A percentile compares a stretch with the other conserved stretches of the same genome.
Evolutionary conservation across 2,329 filamentous ascomycete species (phyloP).

Genomic region (Corniculantispora saksenae): DNA sequence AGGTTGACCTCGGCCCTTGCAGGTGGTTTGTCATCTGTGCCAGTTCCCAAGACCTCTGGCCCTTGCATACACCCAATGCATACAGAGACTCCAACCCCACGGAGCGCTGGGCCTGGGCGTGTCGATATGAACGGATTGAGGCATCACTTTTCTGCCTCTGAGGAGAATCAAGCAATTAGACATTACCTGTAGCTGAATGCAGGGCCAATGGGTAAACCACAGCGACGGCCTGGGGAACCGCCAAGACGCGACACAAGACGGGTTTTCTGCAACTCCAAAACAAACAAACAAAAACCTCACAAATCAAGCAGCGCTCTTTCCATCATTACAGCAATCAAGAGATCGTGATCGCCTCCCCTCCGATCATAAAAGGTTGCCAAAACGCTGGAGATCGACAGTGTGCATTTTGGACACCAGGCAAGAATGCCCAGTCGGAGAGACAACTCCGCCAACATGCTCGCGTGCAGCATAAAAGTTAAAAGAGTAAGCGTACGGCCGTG

Average conservation of each 20-base stretch:
- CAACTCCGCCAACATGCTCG: not conserved
- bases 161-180: not conserved
- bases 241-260: not conserved
- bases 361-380: no score
- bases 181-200: not conserved
- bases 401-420: not conserved
- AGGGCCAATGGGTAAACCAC: not conserved
- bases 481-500: not conserved
- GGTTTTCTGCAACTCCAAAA: not conserved
- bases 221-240: not conserved
- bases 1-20: not conserved
- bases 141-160: not conserved
- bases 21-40: not conserved
- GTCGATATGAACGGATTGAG: not conserved
- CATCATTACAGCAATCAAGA: not conserved
- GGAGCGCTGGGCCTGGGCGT: not conserved
- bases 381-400: not conserved
- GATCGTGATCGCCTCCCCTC: not conserved
- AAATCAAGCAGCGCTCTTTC: not conserved
- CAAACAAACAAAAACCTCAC: not conserved
- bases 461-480: not conserved
- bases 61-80: not conserved
- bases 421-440: not conserved
- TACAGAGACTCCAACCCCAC: not conserved
- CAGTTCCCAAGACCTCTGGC: not conserved